Evolutionary conservation across 2,329 filamentous ascomycete species (phyloP).

Genomic region (Exophiala sp.): DNA sequence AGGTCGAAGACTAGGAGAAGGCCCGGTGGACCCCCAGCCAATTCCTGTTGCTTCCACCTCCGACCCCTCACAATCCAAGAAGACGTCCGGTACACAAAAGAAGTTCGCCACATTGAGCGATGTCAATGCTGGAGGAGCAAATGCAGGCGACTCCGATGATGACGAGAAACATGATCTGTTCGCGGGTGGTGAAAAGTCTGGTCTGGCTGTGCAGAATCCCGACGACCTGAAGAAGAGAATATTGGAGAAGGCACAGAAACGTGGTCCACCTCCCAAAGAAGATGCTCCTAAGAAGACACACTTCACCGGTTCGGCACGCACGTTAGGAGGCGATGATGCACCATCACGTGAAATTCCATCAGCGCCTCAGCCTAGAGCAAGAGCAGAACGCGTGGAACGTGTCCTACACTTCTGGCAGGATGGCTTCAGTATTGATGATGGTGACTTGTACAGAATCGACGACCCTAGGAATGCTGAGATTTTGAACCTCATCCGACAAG

Average conservation of each 20-base stretch:
- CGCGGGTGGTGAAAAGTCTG: slow-evolving; percentile 65
- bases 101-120: slow-evolving; percentile 49
- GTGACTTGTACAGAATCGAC: slow-evolving; percentile 60
- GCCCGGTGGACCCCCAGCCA: slow-evolving; percentile 25
- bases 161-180: slow-evolving; percentile 57
- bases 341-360: slow-evolving; percentile 57
- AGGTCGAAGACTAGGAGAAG: slow-evolving; percentile 36
- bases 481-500: slow-evolving; percentile 60
- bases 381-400: slow-evolving; percentile 53
- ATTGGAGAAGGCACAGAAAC: slow-evolving; percentile 45
- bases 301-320: slow-evolving; percentile 61
- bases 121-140: slow-evolving; percentile 37
- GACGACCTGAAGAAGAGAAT: slow-evolving; percentile 53
- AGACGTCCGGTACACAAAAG: slow-evolving; percentile 38
- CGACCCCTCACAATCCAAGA: slow-evolving; percentile 32
- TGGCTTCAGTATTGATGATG: slow-evolving; percentile 65
- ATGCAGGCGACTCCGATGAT: slow-evolving; percentile 51
- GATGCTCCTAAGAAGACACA: slow-evolving; percentile 34
- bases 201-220: slow-evolving; percentile 64
- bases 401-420: slow-evolving; percentile 64
- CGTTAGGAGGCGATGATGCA: slow-evolving; percentile 63
- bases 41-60: slow-evolving; percentile 32
- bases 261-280: slow-evolving; percentile 25
- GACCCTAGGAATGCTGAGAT: slow-evolving; percentile 61
- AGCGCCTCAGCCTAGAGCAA: slow-evolving; percentile 40